A percentile compares a stretch with the other conserved stretches of the same genome.
phyloP scores from a whole-genome alignment of 1,139 yeast species.

The Martiniozyma asiatica region DNA sequence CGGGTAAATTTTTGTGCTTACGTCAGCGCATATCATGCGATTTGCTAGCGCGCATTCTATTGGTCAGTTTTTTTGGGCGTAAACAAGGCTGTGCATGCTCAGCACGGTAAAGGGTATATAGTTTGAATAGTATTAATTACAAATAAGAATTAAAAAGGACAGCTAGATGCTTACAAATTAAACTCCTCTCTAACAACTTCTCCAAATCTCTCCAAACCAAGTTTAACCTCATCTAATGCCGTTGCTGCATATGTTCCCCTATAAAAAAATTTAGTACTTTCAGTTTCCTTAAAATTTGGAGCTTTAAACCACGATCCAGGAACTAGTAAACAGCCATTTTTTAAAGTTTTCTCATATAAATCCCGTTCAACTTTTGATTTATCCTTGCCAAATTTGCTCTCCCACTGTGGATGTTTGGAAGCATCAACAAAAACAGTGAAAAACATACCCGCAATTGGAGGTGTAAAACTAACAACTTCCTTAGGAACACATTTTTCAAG shows the following conservation, averaged over 20 bases:
- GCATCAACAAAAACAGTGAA: conserved; percentile 71
- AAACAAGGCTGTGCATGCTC: too few relatives aligned
- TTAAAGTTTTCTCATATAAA: conserved; percentile 52
- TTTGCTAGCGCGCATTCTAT: too few relatives aligned
- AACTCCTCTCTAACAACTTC: conserved; percentile 33
- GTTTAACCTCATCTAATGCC: conserved; percentile 44
- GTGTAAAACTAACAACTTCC: conserved; percentile 40
- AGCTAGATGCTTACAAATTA: conserved; percentile 17
- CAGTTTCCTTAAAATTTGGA: conserved; percentile 25
- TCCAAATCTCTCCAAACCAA: conserved; percentile 58
- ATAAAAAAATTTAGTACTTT: conserved; percentile 44
- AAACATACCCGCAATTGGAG: conserved; percentile 93
- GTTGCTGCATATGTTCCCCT: conserved; percentile 90
- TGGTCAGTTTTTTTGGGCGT: too few relatives aligned
- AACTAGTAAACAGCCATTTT: conserved; percentile 60
- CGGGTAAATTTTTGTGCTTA: too few relatives aligned
- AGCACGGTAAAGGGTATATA: too few relatives aligned
- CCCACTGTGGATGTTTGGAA: conserved; percentile 63
- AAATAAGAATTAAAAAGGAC: too few relatives aligned
- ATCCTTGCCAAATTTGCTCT: conserved; percentile 38
- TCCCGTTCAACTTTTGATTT: conserved; percentile 51
- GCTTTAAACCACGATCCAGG: conserved; percentile 89
- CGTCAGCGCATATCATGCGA: too few relatives aligned
- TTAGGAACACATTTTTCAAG: conserved; percentile 49
- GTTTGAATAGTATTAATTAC: too few relatives aligned